phyloP scores from a whole-genome alignment of 2,329 filamentous ascomycete genomes.

The Fusarium dimerum region DNA sequence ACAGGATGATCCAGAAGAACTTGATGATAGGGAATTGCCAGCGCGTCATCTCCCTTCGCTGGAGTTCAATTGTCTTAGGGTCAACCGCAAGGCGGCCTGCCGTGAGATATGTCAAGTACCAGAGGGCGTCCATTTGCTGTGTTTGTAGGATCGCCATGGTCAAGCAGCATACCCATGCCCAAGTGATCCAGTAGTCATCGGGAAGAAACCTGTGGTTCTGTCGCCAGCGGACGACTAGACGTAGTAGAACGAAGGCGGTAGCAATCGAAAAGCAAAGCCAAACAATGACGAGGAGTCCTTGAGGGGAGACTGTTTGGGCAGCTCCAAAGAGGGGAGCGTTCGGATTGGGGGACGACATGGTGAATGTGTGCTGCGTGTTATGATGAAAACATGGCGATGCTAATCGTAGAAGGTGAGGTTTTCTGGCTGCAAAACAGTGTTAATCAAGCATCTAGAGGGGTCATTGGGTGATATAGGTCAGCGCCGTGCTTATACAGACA shows the following conservation, averaged over 20 bases:
- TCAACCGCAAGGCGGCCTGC: slow-evolving; percentile 3
- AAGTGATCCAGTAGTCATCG: slow-evolving; percentile 16
- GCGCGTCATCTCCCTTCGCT: background rate
- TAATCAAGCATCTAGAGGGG: background rate
- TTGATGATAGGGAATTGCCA: slow-evolving; percentile 18
- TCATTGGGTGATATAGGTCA: too few relatives aligned
- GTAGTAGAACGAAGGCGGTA: slow-evolving; percentile 2
- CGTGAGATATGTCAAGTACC: slow-evolving; percentile 11
- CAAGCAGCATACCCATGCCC: slow-evolving; percentile 9
- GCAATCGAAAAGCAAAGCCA: slow-evolving; percentile 14
- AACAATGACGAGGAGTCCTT: slow-evolving; percentile 1
- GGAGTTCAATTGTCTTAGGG: background rate
- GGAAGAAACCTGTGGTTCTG: slow-evolving; percentile 10
- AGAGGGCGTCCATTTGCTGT: slow-evolving; percentile 13
- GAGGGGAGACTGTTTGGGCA: slow-evolving; percentile 2
- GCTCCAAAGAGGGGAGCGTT: slow-evolving; percentile 10
- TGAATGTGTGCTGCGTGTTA: background rate
- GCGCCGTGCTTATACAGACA: too few relatives aligned
- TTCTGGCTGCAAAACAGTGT: background rate
- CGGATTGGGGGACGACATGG: slow-evolving; percentile 8
- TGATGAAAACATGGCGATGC: background rate
- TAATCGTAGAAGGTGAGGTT: background rate
- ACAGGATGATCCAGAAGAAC: slow-evolving; percentile 15
- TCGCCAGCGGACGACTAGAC: slow-evolving; percentile 7
- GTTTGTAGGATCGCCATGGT: slow-evolving; percentile 16